Conservation (phyloP, 164 flowering plant species). For the Houttuynia cordata region DNA sequence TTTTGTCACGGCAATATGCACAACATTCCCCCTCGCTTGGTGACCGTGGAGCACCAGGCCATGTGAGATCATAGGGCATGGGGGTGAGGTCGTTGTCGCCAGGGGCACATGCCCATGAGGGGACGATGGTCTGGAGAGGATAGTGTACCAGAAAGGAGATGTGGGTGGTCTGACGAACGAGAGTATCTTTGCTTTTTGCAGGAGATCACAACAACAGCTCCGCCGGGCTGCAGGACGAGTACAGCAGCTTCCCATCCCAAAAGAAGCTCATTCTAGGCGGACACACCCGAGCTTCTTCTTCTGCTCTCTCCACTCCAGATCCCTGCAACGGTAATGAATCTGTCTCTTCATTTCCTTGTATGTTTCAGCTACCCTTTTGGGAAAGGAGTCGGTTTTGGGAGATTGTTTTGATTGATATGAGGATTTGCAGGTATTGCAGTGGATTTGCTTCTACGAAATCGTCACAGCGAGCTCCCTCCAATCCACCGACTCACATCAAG, state of each 20-base stretch:
- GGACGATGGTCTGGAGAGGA: neutral
- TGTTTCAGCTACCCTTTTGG: neutral
- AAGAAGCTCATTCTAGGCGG: neutral
- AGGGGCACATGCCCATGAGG: neutral
- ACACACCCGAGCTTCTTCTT: neutral
- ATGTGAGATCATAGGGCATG: too few relatives aligned
- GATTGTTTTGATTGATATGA: neutral
- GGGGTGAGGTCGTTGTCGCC: neutral
- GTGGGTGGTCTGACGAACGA: neutral
- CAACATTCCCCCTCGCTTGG: too few relatives aligned
- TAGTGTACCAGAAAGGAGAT: neutral
- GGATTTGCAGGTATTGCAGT: slow-evolving; percentile 19
- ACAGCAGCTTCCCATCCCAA: neutral
- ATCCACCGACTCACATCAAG: slow-evolving; percentile 43
- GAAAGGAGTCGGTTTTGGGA: too few relatives aligned
- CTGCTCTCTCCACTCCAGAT: neutral
- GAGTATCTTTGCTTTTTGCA: neutral
- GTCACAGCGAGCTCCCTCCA: slow-evolving; percentile 40
- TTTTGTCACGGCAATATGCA: too few relatives aligned
- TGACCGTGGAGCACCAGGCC: too few relatives aligned
- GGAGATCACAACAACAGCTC: neutral
- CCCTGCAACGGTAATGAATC: neutral
- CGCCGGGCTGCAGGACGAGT: neutral
- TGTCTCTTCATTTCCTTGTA: neutral
- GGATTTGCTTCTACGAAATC: slow-evolving; percentile 44